Percentiles rank a stretch among this genome's conserved stretches.
Conservation (phyloP, 2,329 filamentous ascomycete species). For the Leptographium procerum region DNA sequence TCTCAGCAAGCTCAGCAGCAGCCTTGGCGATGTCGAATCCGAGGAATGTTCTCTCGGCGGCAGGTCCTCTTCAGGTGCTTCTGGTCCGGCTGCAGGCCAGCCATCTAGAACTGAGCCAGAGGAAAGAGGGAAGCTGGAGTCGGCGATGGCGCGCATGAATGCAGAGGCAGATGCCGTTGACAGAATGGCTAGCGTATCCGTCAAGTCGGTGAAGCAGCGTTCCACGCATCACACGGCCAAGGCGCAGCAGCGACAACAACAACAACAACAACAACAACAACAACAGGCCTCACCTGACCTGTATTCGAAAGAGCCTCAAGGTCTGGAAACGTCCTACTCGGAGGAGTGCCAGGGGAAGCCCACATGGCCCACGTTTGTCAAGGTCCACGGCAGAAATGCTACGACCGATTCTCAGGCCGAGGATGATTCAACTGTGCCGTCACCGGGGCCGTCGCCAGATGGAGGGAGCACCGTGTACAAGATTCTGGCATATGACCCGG, state of each 20-base stretch:
- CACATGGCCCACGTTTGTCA: slow-evolving; percentile 25
- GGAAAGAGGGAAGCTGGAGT: slow-evolving; percentile 18
- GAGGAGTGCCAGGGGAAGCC: slow-evolving; percentile 28
- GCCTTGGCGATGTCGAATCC: not conserved
- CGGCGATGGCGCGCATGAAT: slow-evolving; percentile 18
- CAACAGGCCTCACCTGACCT: slow-evolving; percentile 7
- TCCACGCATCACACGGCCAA: not conserved
- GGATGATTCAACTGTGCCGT: not conserved
- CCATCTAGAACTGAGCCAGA: slow-evolving; percentile 7
- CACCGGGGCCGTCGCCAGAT: not conserved
- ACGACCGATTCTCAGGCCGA: not conserved
- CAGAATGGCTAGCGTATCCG: slow-evolving; percentile 14
- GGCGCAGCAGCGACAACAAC: slow-evolving; percentile 7
- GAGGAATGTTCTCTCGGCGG: not conserved
- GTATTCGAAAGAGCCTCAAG: slow-evolving; percentile 34
- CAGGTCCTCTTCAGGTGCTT: not conserved
- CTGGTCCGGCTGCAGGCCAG: not conserved
- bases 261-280: too few species aligned
- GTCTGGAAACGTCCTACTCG: slow-evolving; percentile 34
- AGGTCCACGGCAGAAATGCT: slow-evolving; percentile 9
- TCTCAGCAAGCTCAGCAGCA: slow-evolving; percentile 9
- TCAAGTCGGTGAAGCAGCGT: slow-evolving; percentile 14
- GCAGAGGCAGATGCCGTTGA: slow-evolving; percentile 20
- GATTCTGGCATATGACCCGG: slow-evolving; percentile 53
- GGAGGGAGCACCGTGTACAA: slow-evolving; percentile 38